phyloP scores from a whole-genome alignment of 2,329 filamentous ascomycete species.

The Didymella arachidicola region DNA sequence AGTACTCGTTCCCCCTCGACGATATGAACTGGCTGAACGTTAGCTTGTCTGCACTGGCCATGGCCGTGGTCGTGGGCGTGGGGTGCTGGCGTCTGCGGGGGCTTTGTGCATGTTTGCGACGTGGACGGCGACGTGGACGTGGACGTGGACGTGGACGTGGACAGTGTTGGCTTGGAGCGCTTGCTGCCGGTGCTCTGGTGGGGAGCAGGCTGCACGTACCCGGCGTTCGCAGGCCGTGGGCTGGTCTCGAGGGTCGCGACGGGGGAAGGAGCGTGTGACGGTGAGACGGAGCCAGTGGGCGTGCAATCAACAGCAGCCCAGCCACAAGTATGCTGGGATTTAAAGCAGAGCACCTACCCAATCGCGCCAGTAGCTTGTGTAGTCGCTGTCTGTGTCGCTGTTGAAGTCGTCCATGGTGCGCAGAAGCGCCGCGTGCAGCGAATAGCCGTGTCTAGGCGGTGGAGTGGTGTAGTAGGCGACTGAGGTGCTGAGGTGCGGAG shows the following conservation, averaged over 20 bases:
- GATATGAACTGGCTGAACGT: slow-evolving; percentile 81
- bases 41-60: slow-evolving; percentile 11
- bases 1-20: slow-evolving; percentile 97
- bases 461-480: neutral
- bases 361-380: slow-evolving; percentile 98
- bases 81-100: neutral
- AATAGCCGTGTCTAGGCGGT: neutral
- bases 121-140: no score
- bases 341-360: slow-evolving; percentile 74
- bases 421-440: slow-evolving; percentile 8
- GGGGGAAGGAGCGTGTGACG: neutral
- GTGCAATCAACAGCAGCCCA: neutral
- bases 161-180: neutral
- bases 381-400: slow-evolving; percentile 97
- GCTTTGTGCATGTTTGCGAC: neutral
- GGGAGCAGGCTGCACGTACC: slow-evolving; percentile 7
- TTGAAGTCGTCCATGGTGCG: slow-evolving; percentile 90
- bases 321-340: neutral
- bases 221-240: slow-evolving; percentile 3
- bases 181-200: slow-evolving; percentile 5
- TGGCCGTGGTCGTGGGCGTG: neutral
- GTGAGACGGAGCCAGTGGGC: neutral
- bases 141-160: neutral
- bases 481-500: neutral
- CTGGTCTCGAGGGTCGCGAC: neutral